Percentiles rank a stretch among this genome's conserved stretches.
phyloP scores from a whole-genome alignment of 2,329 filamentous ascomycete genomes.

The Calonectria henricotiae region DNA sequence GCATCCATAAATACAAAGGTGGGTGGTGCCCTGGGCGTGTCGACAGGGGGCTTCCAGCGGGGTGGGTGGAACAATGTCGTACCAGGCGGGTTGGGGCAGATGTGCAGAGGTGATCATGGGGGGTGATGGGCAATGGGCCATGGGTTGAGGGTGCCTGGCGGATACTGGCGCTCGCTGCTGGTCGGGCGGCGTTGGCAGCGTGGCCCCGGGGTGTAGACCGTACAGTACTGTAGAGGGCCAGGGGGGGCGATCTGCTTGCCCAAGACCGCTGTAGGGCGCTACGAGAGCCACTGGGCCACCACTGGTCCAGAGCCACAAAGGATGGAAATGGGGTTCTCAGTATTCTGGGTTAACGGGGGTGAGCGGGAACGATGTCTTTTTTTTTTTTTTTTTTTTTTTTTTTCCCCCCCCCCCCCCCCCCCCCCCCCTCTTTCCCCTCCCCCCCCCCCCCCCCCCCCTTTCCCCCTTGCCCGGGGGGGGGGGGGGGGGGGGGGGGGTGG shows the following conservation, averaged over 20 bases:
- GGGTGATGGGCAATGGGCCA: conserved; percentile 32
- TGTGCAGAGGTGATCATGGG: conserved; percentile 52
- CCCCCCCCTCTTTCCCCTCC: no score
- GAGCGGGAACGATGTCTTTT: conserved; percentile 51
- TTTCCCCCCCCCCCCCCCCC: not conserved
- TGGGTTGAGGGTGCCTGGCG: conserved; percentile 37
- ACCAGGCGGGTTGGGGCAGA: conserved; percentile 49
- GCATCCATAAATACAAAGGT: conserved; percentile 44
- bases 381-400: conserved; percentile 26
- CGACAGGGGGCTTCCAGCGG: conserved; percentile 49
- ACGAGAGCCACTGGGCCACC: conserved; percentile 44
- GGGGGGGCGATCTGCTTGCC: conserved; percentile 28
- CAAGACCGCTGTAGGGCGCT: conserved; percentile 32
- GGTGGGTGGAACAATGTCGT: conserved; percentile 56
- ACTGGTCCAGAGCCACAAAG: conserved; percentile 44
- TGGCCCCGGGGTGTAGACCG: conserved; percentile 32
- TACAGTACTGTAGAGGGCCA: conserved; percentile 30
- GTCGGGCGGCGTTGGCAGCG: conserved; percentile 40
- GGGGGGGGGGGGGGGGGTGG: no score
- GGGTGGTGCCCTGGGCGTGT: conserved; percentile 52
- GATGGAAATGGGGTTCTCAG: conserved; percentile 41
- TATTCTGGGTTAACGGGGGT: conserved; percentile 25
- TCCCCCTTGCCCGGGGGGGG: no score
- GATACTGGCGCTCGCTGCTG: conserved; percentile 47
- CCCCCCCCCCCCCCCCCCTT: no score